Evolutionary conservation across 225 moss, liverwort and hornwort genomes (phyloP).

Genomic region (Marchantia polymorpha): DNA sequence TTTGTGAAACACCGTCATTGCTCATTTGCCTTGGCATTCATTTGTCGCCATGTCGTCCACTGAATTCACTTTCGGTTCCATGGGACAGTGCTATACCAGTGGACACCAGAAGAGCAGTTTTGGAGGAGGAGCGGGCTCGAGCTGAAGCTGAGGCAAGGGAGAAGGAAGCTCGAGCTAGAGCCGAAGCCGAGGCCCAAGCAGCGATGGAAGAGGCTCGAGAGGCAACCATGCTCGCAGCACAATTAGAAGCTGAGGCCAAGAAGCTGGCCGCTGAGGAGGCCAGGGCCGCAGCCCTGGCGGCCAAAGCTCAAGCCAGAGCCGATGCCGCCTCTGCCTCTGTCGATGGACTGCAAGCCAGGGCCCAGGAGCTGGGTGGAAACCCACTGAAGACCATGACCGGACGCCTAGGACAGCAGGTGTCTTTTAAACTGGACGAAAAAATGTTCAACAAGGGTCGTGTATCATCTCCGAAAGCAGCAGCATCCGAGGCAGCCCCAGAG

Average conservation of each 20-base stretch:
- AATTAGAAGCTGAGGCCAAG: slow-evolving; percentile 80
- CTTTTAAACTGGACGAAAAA: slow-evolving; percentile 30
- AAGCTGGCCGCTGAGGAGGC: slow-evolving; percentile 67
- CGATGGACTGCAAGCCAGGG: slow-evolving; percentile 67
- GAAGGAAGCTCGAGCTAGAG: slow-evolving; percentile 44
- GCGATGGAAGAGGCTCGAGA: slow-evolving; percentile 59
- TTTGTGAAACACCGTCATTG: neutral
- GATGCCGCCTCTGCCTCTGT: slow-evolving; percentile 78
- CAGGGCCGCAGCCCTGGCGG: slow-evolving; percentile 59
- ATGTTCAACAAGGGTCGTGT: slow-evolving; percentile 19
- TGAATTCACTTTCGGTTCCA: neutral
- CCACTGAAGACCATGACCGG: slow-evolving; percentile 22
- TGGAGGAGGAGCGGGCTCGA: slow-evolving; percentile 61
- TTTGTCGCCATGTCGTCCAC: neutral
- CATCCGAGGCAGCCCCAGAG: slow-evolving; percentile 11
- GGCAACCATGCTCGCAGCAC: slow-evolving; percentile 62
- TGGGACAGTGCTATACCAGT: slow-evolving; percentile 60
- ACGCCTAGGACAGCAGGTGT: slow-evolving; percentile 24
- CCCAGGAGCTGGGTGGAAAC: slow-evolving; percentile 64
- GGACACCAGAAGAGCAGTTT: slow-evolving; percentile 73
- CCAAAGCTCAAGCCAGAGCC: slow-evolving; percentile 83
- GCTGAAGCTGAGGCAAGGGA: slow-evolving; percentile 67
- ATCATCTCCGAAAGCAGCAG: neutral
- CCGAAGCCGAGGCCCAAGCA: slow-evolving; percentile 64
- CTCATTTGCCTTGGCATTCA: neutral